Evolutionary conservation across 176 grass and related monocot genomes (phyloP), one percentile per base, ranked within the genome.

Genomic region (Bolboschoenus planiculmis): DNA sequence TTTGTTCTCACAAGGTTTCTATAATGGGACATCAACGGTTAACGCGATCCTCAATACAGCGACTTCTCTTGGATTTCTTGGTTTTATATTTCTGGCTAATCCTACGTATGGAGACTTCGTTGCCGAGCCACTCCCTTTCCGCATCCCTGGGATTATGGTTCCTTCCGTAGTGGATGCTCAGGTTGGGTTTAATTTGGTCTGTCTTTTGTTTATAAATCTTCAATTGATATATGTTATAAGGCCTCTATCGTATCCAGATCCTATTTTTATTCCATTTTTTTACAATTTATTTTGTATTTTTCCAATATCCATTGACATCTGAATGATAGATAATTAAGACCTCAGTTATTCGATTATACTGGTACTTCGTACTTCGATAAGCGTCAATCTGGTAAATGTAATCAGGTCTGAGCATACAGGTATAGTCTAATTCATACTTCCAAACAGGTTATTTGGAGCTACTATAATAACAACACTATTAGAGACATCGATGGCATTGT

Each of bases 141-240:
- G 10, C 14, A 73, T 89, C 43, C 87, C 92, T 0, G 92, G 89
- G 21, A 56, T 94, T 68, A 84, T 94, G 92, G 67, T 94, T 31
- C 80, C 89, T 4, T 72, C 83, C 0, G 42, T 94, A 31, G 66
- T 34, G 27, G 87, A 91, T 14, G 87, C 85, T 3, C 70, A 87
- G 33, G 87, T 89, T 7, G 3, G 29, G 4, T 21, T 29, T 24
- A 65, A 31, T 46, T 27, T 40, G 61, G 4, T 10, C n/a, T 36
- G 62, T 13, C 66, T 4, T 20, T n/a, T 35, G 0, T 70, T 34
- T 33, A 36, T 21, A 35, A n/a, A 10, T 20, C 16, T 53, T 48
- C 24, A 83, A 21, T 84, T 36, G 8, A 14, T 46, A 5, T 26
- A 8, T 26, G 56, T 47, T 74, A 15, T 15, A 73, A 13, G n/a